Base-by-base conservation (phyloP, 495 filamentous ascomycete species). In the Penicillium cataractarum region DNA sequence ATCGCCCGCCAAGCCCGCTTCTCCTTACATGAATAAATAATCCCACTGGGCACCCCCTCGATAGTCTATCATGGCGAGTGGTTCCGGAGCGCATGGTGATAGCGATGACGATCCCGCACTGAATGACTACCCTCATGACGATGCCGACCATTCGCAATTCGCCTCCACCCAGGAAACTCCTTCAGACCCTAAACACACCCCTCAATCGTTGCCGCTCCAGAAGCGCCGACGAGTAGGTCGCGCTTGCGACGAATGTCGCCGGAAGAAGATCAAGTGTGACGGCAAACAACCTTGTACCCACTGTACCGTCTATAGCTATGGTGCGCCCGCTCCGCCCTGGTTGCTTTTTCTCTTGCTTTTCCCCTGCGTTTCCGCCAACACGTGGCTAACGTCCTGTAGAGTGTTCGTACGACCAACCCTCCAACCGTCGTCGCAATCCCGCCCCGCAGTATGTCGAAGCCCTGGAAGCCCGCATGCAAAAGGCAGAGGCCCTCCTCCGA, bases 221-320 rank as follows among this genome's bases (percentile, higher is more conserved):
- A 97, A 97, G 77, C 84, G 93, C 50, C 84, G 93, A 24, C 82
- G 93, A 70, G 93, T 97, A 31, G 96, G 92, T 42, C 83, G 93
- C 58, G 93, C 93, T 19, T 97, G 93, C 80, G 95, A 98, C 72
- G 96, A 99, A 73, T 99, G 93, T 71, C 85, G 95, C 51, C 83
- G 95, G 66, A 99, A 99, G 77, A 99, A 99, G 76, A 97, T 98
- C 74, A 99, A 97, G 76, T 98, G 94, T 70, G 94, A 97, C 71
- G 95, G 95, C 60, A 96, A 96, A 77, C 93, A 97, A 75, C 96
- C 95, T 9, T 99, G 95, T 75, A 97, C 95, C 2, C 95, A 97
- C 75, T 99, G 95, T 77, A 96, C 92, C 7, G 92, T 97, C 39
- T 98, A 99, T 76, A 96, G 91, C 75, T 99, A 98, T 81, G 95